A percentile compares a stretch with the other conserved stretches of the same genome.
Evolutionary conservation across 139 green algal genomes (phyloP).

Genomic region (Chlamydomonas urium): DNA sequence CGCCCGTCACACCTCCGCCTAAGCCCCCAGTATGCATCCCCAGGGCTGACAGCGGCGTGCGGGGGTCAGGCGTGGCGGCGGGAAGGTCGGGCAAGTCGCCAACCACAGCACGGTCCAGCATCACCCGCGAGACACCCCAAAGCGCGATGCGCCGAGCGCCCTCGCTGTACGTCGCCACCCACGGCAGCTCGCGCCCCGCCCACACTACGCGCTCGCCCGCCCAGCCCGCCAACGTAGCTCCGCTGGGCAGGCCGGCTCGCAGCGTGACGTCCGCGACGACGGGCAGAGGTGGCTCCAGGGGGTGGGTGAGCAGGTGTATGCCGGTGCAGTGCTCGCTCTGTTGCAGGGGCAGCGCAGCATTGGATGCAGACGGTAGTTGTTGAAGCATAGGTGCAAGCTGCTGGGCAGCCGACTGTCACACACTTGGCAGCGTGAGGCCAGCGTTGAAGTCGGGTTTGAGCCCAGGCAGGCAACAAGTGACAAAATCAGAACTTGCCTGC

Average conservation of each 20-base stretch:
- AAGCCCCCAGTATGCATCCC: too few species aligned
- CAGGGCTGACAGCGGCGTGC: too few species aligned
- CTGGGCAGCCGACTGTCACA: too few species aligned
- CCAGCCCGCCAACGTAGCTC: conserved; percentile 27
- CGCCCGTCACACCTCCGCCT: too few species aligned
- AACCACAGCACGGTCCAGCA: conserved; percentile 5
- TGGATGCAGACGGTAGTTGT: too few species aligned
- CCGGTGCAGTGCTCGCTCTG: too few species aligned
- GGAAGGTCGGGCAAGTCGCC: conserved; percentile 40
- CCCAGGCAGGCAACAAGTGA: too few species aligned
- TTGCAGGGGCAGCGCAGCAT: too few species aligned
- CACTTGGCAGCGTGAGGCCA: too few species aligned
- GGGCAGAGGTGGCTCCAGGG: conserved; percentile 49
- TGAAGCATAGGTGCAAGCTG: too few species aligned
- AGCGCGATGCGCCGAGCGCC: conserved; percentile 33
- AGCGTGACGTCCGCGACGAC: conserved; percentile 42
- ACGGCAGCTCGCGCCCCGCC: conserved; percentile 44
- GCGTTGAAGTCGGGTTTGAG: too few species aligned
- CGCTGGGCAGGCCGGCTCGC: not conserved
- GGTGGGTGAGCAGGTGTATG: conserved; percentile 50
- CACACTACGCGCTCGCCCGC: conserved; percentile 58
- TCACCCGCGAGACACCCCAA: conserved; percentile 23
- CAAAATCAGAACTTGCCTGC: too few species aligned
- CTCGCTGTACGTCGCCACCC: conserved; percentile 55
- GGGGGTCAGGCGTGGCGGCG: conserved; percentile 14